A percentile compares a stretch with the other conserved stretches of the same genome.
Conservation (phyloP, 805 yeast genomes). For the Saccharomycopsis olivae region DNA sequence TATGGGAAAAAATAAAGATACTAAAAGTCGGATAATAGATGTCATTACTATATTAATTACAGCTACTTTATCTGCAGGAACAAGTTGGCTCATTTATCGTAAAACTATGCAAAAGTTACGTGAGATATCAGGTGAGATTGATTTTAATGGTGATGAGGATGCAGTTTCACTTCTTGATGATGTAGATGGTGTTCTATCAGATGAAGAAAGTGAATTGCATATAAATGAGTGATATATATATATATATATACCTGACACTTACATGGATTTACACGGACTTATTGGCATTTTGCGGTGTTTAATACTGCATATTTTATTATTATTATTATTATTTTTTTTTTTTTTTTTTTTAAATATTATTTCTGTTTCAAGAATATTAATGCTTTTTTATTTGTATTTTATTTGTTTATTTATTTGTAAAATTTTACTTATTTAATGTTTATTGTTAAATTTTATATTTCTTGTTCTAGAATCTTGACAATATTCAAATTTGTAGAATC, state of each 20-base stretch:
- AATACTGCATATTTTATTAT: not conserved
- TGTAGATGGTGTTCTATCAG: not conserved
- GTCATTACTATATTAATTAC: slow-evolving; percentile 51
- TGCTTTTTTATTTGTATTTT: too few relatives aligned
- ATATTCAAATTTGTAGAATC: too few relatives aligned
- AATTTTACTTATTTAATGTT: too few relatives aligned
- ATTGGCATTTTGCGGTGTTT: not conserved
- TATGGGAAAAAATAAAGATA: slow-evolving; percentile 49
- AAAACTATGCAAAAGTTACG: slow-evolving; percentile 32
- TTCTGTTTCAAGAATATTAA: too few relatives aligned
- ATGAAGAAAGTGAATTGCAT: not conserved
- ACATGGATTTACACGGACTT: too few relatives aligned
- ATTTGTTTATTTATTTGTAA: too few relatives aligned
- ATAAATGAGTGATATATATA: too few relatives aligned
- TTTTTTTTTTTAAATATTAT: too few relatives aligned
- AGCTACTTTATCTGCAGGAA: slow-evolving; percentile 37
- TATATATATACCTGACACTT: too few relatives aligned
- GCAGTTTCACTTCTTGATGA: not conserved
- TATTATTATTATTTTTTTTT: not conserved
- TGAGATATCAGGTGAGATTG: slow-evolving; percentile 4
- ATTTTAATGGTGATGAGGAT: slow-evolving; percentile 6
- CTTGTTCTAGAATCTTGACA: too few relatives aligned
- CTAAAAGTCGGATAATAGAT: slow-evolving; percentile 47
- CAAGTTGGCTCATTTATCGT: slow-evolving; percentile 59
- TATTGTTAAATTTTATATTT: too few relatives aligned